A percentile compares a stretch with the other conserved stretches of the same genome.
phyloP scores from a whole-genome alignment of 306 rosid species.

The Rosa persica region DNA sequence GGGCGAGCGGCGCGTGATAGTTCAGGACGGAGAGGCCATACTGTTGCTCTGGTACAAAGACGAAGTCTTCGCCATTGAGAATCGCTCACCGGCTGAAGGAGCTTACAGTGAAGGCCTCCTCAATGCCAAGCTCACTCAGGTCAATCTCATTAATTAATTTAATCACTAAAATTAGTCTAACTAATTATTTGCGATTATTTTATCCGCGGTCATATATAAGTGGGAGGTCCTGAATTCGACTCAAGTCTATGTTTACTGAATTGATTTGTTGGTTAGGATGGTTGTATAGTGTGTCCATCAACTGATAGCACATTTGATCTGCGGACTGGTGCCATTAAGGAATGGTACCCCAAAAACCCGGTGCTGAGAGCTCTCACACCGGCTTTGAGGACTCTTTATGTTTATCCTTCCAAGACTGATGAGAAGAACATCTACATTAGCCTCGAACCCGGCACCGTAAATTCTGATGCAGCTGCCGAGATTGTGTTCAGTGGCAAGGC shows the following conservation, averaged over 20 bases:
- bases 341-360: constrained; percentile 96
- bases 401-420: constrained; percentile 74
- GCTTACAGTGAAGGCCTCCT: constrained; percentile 85
- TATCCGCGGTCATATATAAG: too few relatives aligned
- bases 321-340: constrained; percentile 60
- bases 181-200: not conserved
- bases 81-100: constrained; percentile 96
- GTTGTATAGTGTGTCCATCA: constrained; percentile 87
- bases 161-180: not conserved
- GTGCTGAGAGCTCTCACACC: constrained; percentile 85
- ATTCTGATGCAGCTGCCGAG: constrained; percentile 67
- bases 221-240: not conserved
- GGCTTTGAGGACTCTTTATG: constrained; percentile 65
- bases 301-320: constrained; percentile 98
- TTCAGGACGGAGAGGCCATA: constrained; percentile 71
- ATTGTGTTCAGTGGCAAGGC: constrained; percentile 87
- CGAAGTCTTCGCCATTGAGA: constrained; percentile 75
- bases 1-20: constrained; percentile 90
- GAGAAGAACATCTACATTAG: constrained; percentile 76
- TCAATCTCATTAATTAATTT: not conserved
- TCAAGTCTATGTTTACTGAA: not conserved
- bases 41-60: constrained; percentile 83
- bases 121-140: constrained; percentile 96
- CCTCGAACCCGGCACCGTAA: constrained; percentile 36
- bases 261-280: constrained; percentile 48